Percentiles rank a stretch among this genome's conserved stretches.
Evolutionary conservation across 2,329 filamentous ascomycete species (phyloP).

Genomic region (Albifimbria verrucaria): DNA sequence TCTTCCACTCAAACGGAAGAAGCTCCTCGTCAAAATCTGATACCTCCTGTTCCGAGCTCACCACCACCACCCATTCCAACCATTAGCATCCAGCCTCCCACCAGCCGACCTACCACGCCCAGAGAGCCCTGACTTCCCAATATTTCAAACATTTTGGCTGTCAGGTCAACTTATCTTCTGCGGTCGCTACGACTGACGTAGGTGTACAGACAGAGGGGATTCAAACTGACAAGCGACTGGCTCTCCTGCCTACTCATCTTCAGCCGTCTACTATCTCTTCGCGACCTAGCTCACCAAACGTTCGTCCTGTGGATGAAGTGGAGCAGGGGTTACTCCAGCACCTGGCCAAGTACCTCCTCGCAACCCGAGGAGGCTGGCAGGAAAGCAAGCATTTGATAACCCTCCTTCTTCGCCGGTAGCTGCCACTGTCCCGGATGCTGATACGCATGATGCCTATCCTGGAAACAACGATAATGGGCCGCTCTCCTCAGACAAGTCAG

Average conservation of each 20-base stretch:
- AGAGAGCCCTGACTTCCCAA: constrained; percentile 72
- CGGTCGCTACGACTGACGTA: constrained; percentile 26
- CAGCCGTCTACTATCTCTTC: constrained; percentile 73
- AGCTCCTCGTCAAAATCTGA: background rate
- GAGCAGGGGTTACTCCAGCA: constrained; percentile 48
- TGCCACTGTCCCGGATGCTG: constrained; percentile 33
- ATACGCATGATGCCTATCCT: constrained; percentile 62
- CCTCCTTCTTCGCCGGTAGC: constrained; percentile 44
- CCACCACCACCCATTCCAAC: constrained; percentile 65
- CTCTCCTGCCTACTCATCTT: constrained; percentile 72
- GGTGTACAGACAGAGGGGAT: constrained; percentile 87
- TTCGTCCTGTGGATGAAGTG: constrained; percentile 20
- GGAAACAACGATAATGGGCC: constrained; percentile 80
- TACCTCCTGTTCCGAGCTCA: constrained; percentile 26
- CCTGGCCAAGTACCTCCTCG: constrained; percentile 55
- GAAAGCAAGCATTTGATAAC: constrained; percentile 43
- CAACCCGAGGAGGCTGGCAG: constrained; percentile 55
- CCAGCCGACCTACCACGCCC: constrained; percentile 77
- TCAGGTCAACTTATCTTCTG: constrained; percentile 57
- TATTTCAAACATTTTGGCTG: constrained; percentile 79
- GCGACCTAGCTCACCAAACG: constrained; percentile 53
- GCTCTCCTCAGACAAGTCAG: constrained; percentile 52
- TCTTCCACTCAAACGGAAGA: constrained; percentile 61
- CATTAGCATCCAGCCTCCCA: constrained; percentile 88
- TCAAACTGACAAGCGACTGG: constrained; percentile 72